These are phyloP conservation scores for Teunomyces kruisii DNA, from an alignment of 805 yeast species.

Conservation along the genomic window DNA sequence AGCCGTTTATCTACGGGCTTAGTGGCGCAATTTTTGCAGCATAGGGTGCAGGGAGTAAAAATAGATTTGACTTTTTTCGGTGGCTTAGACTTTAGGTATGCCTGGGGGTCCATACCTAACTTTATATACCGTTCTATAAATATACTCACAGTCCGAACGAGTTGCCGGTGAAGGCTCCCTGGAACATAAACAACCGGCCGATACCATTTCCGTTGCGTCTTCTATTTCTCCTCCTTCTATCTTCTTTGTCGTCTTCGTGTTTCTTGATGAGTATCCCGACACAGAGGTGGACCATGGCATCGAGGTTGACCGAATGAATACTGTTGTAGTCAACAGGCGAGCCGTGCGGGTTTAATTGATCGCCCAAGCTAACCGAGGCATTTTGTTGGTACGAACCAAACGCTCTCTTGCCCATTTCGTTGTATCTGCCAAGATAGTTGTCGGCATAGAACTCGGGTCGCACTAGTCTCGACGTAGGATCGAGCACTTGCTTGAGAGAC, in stretches of 20 bases:
- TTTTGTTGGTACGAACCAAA: background rate
- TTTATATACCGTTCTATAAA: too few relatives aligned
- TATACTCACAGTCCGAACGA: background rate
- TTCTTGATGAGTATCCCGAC: conserved; percentile 7
- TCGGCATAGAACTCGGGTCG: background rate
- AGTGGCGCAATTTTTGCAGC: too few relatives aligned
- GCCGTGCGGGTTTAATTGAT: background rate
- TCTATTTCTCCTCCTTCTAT: background rate
- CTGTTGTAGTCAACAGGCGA: background rate
- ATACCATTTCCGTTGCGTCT: too few relatives aligned
- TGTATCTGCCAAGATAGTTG: background rate
- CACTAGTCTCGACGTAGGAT: background rate
- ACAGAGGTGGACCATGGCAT: conserved; percentile 6
- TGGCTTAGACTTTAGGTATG: too few relatives aligned
- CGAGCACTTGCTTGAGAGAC: background rate
- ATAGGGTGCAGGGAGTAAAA: too few relatives aligned
- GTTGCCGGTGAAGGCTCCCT: too few relatives aligned
- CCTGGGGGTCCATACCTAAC: too few relatives aligned
- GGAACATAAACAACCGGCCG: too few relatives aligned
- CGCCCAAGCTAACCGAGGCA: background rate
- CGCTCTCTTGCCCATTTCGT: background rate
- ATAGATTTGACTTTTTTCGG: too few relatives aligned
- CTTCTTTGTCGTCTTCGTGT: conserved; percentile 2
- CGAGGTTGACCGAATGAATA: background rate
- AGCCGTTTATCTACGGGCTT: too few relatives aligned